Evolutionary conservation across 139 green algal genomes (phyloP).

Genomic region (Desmodesmus armatus): DNA sequence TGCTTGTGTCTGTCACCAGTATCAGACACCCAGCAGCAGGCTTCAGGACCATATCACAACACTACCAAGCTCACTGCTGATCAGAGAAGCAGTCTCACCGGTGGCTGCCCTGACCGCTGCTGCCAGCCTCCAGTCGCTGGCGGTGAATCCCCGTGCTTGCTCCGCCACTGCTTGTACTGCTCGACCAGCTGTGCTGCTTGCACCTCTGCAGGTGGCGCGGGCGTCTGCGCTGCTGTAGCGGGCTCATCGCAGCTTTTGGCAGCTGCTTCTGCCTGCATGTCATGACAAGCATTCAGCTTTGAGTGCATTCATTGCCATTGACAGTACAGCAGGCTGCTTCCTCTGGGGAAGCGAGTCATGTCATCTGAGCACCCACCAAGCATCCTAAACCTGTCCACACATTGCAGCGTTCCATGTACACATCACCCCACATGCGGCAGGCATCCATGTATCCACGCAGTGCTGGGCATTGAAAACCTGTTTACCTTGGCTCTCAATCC

Average conservation of each 20-base stretch:
- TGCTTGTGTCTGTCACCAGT: not conserved
- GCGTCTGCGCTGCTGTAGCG: not conserved
- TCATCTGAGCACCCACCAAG: no score
- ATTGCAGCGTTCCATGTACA: no score
- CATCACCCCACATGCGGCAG: no score
- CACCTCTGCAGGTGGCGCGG: not conserved
- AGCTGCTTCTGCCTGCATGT: constrained; percentile 1
- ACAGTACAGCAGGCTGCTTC: no score
- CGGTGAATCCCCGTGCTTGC: constrained; percentile 5
- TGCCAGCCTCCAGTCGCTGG: not conserved
- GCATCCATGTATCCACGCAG: no score
- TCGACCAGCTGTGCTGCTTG: constrained; percentile 14
- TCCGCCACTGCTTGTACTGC: not conserved
- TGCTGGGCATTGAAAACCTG: no score
- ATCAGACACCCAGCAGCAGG: not conserved
- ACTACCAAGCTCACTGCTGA: not conserved
- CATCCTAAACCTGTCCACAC: no score
- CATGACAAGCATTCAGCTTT: not conserved
- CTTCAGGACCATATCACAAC: not conserved
- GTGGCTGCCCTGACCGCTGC: not conserved
- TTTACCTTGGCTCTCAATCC: not conserved
- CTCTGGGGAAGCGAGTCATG: no score
- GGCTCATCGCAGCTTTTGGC: not conserved
- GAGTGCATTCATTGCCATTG: no score
- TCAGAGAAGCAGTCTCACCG: no score